phyloP scores from a whole-genome alignment of 2,329 filamentous ascomycete genomes.

The Fulvia fulva region DNA sequence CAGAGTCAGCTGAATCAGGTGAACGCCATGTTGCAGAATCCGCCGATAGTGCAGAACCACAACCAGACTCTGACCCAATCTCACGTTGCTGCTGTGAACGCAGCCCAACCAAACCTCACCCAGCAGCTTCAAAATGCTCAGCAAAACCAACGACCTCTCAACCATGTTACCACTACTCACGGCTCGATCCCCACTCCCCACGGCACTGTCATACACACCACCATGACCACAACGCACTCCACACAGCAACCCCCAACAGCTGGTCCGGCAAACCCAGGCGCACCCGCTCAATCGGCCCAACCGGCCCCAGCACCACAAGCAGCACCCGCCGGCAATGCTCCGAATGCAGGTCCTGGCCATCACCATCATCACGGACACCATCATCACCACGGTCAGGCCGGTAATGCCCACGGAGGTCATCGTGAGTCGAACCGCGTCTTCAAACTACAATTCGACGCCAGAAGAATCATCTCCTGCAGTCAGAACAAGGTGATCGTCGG shows the following conservation, averaged over 20 bases:
- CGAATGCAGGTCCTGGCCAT: constrained; percentile 17
- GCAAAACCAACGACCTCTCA: constrained; percentile 14
- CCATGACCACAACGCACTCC: not conserved
- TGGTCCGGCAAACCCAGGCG: not conserved
- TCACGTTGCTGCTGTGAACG: constrained; percentile 16
- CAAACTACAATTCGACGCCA: constrained; percentile 93
- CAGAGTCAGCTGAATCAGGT: constrained; percentile 16
- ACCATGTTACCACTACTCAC: constrained; percentile 3
- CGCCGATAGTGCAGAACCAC: constrained; percentile 4
- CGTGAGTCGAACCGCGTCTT: constrained; percentile 65
- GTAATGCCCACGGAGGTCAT: constrained; percentile 25
- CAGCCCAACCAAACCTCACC: constrained; percentile 15
- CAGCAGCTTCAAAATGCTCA: constrained; percentile 14
- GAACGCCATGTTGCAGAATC: constrained; percentile 17
- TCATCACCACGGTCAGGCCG: constrained; percentile 19
- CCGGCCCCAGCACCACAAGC: constrained; percentile 27
- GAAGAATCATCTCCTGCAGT: constrained; percentile 89
- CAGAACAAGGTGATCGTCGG: constrained; percentile 89
- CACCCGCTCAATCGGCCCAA: not conserved
- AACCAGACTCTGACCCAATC: constrained; percentile 9
- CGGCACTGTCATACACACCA: not conserved
- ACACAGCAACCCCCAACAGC: not conserved
- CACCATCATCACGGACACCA: constrained; percentile 20
- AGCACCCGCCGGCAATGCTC: constrained; percentile 4
- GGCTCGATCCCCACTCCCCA: not conserved